Evolutionary conservation across 192 early-diverging fungal genomes (phyloP).

Genomic region (Coemansia sp.): DNA sequence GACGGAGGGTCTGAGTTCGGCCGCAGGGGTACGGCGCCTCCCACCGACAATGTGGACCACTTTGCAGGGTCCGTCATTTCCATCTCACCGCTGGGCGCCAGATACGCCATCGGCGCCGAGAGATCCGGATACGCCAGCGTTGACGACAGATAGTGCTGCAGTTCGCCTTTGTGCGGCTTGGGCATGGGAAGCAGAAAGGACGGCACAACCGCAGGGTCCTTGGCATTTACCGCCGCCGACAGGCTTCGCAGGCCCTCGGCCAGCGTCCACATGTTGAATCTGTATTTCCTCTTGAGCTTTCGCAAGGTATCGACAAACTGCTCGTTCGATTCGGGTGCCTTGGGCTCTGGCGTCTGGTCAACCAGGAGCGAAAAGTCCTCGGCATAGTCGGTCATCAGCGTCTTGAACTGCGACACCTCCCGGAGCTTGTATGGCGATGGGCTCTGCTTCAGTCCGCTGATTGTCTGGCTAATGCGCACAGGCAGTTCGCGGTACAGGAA

Average conservation of each 20-base stretch:
- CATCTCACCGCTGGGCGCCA: conserved; percentile 52
- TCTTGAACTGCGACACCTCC: conserved; percentile 45
- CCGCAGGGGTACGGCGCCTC: neutral
- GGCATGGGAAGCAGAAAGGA: conserved; percentile 23
- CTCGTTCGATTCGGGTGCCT: conserved; percentile 35
- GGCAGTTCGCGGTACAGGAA: conserved; percentile 62
- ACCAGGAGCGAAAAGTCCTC: conserved; percentile 56
- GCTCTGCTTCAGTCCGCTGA: conserved; percentile 51
- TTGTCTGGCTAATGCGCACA: conserved; percentile 60
- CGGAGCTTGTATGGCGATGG: conserved; percentile 51
- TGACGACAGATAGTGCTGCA: conserved; percentile 32
- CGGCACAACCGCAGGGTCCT: conserved; percentile 35
- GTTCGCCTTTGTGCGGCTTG: neutral
- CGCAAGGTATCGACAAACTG: conserved; percentile 49
- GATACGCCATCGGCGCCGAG: conserved; percentile 48
- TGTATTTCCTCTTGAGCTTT: conserved; percentile 34
- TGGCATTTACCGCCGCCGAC: conserved; percentile 44
- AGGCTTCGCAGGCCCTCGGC: conserved; percentile 47
- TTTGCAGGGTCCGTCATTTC: conserved; percentile 46
- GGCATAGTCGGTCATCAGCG: conserved; percentile 55
- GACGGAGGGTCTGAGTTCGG: neutral
- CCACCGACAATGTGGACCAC: conserved; percentile 17
- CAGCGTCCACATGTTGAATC: conserved; percentile 40
- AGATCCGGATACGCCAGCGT: conserved; percentile 42
- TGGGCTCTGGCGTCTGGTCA: conserved; percentile 28